phyloP scores from a whole-genome alignment of 2,329 filamentous ascomycete genomes.

The Eutypella sp. region DNA sequence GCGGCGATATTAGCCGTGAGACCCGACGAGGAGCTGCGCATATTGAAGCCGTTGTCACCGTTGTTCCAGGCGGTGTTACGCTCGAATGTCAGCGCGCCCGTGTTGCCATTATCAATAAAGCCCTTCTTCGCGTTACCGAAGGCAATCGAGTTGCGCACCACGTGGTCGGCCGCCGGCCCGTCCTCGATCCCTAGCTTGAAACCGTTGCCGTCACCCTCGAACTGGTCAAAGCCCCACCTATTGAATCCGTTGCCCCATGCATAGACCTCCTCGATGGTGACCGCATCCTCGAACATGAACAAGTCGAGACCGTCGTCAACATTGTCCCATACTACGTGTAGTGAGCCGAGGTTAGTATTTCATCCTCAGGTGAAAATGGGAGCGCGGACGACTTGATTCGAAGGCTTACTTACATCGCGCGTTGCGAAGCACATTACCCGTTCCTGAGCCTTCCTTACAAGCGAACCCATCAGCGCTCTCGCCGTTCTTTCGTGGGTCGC shows the following conservation, averaged over 20 bases:
- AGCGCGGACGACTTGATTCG: too few relatives aligned
- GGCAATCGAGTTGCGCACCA: constrained; percentile 37
- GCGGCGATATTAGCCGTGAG: constrained; percentile 36
- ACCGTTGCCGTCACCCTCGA: constrained; percentile 41
- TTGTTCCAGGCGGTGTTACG: constrained; percentile 44
- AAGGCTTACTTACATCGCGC: too few relatives aligned
- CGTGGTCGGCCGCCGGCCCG: constrained; percentile 36
- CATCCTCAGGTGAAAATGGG: too few relatives aligned
- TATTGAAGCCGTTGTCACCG: constrained; percentile 34
- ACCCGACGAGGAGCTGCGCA: constrained; percentile 30
- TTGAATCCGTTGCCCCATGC: constrained; percentile 43
- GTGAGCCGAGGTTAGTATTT: too few relatives aligned
- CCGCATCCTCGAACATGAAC: constrained; percentile 33
- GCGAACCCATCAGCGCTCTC: constrained; percentile 46
- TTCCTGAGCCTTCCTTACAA: constrained; percentile 40
- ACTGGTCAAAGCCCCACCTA: constrained; percentile 37
- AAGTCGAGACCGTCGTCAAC: constrained; percentile 46
- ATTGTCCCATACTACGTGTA: constrained; percentile 49
- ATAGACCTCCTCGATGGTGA: constrained; percentile 38
- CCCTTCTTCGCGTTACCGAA: constrained; percentile 38
- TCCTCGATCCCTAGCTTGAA: constrained; percentile 40
- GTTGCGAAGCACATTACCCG: constrained; percentile 39
- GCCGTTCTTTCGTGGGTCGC: constrained; percentile 45
- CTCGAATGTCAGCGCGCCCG: constrained; percentile 33
- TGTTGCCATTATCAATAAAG: constrained; percentile 41